These are phyloP conservation scores for Penicillium bovifimosum DNA, from an alignment of 495 filamentous ascomycete genomes.

Conservation along the genomic window DNA sequence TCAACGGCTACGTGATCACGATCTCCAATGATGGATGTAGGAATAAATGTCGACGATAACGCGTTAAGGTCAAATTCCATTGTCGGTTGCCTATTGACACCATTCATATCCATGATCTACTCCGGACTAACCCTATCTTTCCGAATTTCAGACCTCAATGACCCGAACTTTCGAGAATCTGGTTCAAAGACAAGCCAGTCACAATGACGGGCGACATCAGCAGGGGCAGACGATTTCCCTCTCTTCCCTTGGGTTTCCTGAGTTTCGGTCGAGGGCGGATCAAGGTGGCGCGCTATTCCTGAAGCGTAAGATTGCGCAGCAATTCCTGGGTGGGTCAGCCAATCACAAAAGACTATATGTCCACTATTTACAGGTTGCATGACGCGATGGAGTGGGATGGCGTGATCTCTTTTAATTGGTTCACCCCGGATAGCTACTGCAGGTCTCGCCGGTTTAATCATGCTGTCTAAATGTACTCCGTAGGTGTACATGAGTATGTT, in stretches of 20 bases:
- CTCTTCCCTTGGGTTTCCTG: not conserved
- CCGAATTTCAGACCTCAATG: not conserved
- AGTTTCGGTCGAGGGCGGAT: slow-evolving; percentile 30
- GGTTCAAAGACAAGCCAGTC: not conserved
- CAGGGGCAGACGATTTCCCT: slow-evolving; percentile 1
- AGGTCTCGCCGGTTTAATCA: slow-evolving; percentile 16
- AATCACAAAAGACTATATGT: slow-evolving; percentile 21
- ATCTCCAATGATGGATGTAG: not conserved
- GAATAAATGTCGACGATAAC: not conserved
- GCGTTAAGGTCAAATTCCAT: not conserved
- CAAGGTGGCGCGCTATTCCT: slow-evolving; percentile 30
- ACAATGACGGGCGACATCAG: slow-evolving; percentile 3
- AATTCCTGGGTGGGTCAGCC: slow-evolving; percentile 20
- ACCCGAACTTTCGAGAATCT: not conserved
- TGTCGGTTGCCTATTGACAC: not conserved
- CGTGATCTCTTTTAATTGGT: slow-evolving; percentile 30
- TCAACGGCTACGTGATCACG: slow-evolving; percentile 7
- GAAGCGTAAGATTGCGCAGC: slow-evolving; percentile 25
- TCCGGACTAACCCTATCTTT: not conserved
- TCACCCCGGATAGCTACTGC: slow-evolving; percentile 14
- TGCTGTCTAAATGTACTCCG: no score
- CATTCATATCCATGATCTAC: not conserved
- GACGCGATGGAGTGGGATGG: slow-evolving; percentile 34
- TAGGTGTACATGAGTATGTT: no score
- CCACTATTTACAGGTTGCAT: slow-evolving; percentile 38